Conservation (phyloP, 1,139 yeast genomes). For the Protomyces macrosporus region DNA sequence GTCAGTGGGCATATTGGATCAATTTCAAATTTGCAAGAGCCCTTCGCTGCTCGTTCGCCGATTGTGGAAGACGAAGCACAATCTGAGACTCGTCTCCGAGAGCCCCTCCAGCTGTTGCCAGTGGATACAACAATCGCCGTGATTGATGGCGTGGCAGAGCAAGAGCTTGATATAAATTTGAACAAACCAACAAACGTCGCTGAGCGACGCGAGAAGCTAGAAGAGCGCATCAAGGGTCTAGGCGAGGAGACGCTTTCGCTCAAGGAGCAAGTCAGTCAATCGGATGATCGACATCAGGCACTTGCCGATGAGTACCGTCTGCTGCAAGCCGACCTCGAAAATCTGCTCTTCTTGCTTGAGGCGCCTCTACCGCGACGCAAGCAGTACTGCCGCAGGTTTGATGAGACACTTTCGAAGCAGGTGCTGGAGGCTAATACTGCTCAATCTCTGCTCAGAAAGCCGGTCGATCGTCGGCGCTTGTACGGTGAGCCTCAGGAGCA, state of each 20-base stretch:
- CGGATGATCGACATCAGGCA: neutral
- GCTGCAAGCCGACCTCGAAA: neutral
- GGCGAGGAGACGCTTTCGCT: neutral
- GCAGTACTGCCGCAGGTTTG: constrained; percentile 1
- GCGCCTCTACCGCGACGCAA: neutral
- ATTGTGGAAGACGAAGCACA: too few relatives aligned
- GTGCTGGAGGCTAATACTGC: neutral
- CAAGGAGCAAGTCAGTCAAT: neutral
- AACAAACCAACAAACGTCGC: too few relatives aligned
- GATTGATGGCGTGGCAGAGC: too few relatives aligned
- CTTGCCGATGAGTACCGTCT: neutral
- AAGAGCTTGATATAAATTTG: too few relatives aligned
- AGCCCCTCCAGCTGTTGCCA: too few relatives aligned
- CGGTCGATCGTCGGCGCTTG: neutral
- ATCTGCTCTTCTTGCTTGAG: neutral
- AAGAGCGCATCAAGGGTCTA: neutral
- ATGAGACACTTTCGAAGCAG: neutral
- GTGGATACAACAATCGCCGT: too few relatives aligned
- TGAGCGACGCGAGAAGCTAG: neutral
- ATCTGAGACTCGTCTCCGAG: too few relatives aligned
- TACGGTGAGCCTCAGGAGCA: constrained; percentile 7
- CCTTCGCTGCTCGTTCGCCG: neutral
- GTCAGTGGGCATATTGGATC: too few relatives aligned
- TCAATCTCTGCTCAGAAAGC: neutral
- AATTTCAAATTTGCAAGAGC: too few relatives aligned